Evolutionary conservation across 139 green algal genomes (phyloP).

Genomic region (Volvox africanus): DNA sequence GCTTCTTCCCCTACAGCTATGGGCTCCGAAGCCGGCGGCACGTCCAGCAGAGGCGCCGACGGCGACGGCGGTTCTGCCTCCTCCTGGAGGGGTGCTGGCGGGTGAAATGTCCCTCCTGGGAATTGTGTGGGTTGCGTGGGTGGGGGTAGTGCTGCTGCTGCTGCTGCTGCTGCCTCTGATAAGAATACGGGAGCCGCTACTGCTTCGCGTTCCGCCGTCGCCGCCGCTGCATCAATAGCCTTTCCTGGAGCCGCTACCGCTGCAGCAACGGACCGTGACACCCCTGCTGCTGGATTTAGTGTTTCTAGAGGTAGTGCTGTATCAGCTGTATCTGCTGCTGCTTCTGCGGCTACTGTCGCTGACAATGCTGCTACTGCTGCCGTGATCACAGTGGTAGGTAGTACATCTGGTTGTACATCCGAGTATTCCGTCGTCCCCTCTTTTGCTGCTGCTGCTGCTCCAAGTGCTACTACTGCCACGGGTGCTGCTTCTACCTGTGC

Average conservation of each 20-base stretch:
- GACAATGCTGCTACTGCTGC: neutral
- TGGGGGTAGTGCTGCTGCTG: neutral
- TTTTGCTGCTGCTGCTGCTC: neutral
- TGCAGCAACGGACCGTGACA: too few relatives aligned
- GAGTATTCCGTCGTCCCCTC: neutral
- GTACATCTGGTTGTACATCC: neutral
- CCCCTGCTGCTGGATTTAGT: too few relatives aligned
- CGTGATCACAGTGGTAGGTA: neutral
- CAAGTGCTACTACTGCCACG: neutral
- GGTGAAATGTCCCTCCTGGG: neutral
- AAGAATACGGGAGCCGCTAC: too few relatives aligned
- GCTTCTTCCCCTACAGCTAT: neutral
- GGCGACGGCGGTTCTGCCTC: neutral
- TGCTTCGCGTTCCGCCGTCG: too few relatives aligned
- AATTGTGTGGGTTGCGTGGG: neutral
- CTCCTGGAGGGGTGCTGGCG: neutral
- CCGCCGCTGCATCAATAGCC: too few relatives aligned
- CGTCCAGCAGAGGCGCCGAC: too few relatives aligned
- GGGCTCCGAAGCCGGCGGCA: neutral
- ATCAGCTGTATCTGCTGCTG: neutral
- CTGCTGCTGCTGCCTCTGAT: neutral
- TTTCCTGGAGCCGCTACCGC: too few relatives aligned
- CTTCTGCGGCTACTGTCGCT: neutral
- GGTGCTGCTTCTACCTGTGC: neutral
- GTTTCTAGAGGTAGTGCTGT: neutral